These are phyloP conservation scores for Physcomitrium patens DNA, from an alignment of 225 moss, liverwort and hornwort genomes.

Conservation along the genomic window DNA sequence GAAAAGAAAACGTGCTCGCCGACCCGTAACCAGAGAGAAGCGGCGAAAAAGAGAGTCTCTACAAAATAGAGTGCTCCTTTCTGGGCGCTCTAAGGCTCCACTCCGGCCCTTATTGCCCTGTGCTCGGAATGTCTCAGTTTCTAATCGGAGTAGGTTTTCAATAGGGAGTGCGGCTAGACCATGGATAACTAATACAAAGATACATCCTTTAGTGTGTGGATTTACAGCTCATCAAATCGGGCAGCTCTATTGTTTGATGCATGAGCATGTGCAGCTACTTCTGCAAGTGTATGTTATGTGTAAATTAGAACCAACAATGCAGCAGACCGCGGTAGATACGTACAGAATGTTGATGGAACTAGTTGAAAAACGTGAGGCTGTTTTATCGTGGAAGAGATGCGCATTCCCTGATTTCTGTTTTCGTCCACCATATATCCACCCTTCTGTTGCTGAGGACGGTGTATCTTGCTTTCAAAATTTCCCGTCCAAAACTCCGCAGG, in stretches of 20 bases:
- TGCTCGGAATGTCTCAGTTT: constrained; percentile 36
- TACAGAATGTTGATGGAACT: constrained; percentile 78
- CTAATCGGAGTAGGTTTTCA: constrained; percentile 49
- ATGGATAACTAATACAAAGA: constrained; percentile 46
- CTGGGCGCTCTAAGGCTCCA: constrained; percentile 53
- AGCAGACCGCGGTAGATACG: constrained; percentile 67
- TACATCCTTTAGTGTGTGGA: constrained; percentile 57
- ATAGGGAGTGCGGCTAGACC: constrained; percentile 38
- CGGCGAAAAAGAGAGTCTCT: constrained; percentile 68
- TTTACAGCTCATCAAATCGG: constrained; percentile 98
- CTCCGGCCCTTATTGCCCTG: constrained; percentile 81
- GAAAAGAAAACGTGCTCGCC: constrained; percentile 61
- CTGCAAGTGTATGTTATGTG: constrained; percentile 78
- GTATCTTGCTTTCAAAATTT: constrained; percentile 26
- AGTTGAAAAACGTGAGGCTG: constrained; percentile 68
- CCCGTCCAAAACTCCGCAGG: constrained; percentile 17
- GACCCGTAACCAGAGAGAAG: constrained; percentile 82
- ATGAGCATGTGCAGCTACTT: constrained; percentile 98
- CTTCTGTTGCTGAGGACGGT: constrained; percentile 58
- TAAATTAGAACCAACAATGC: constrained; percentile 71
- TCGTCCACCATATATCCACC: constrained; percentile 77
- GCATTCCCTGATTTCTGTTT: constrained; percentile 97
- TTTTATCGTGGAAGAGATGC: constrained; percentile 83
- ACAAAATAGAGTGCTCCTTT: constrained; percentile 46
- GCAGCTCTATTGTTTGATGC: constrained; percentile 86